Evolutionary conservation across 78 protist genomes (phyloP).

Genomic region (Chrysochromulina parva): DNA sequence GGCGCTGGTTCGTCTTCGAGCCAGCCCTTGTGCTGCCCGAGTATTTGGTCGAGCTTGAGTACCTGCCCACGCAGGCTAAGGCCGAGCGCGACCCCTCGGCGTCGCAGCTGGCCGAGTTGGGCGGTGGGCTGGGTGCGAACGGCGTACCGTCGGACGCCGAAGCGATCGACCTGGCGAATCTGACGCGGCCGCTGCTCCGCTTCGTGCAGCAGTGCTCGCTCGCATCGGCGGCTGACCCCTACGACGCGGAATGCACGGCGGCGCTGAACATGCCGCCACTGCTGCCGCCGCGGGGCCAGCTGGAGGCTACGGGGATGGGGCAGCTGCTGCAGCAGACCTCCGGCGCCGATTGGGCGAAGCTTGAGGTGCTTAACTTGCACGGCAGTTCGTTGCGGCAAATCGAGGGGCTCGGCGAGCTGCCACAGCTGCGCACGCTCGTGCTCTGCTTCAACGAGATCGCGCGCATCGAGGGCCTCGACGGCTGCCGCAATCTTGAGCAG

Average conservation of each 20-base stretch:
- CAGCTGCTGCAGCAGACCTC: neutral
- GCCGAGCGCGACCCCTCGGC: neutral
- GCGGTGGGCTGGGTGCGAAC: neutral
- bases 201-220: neutral
- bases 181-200: neutral
- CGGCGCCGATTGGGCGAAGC: neutral
- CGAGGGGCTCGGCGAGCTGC: neutral
- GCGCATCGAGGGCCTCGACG: conserved; percentile 33
- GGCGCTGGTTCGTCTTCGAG: conserved; percentile 63
- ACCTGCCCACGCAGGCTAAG: neutral
- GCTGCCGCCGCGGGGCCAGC: neutral
- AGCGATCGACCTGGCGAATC: neutral
- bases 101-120: neutral
- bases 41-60: conserved; percentile 65
- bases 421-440: neutral
- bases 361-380: conserved; percentile 32
- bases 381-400: neutral
- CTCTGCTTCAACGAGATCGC: conserved; percentile 59
- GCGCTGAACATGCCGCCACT: conserved; percentile 22
- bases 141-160: neutral
- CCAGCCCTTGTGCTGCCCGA: conserved; percentile 61
- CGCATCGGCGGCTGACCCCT: neutral
- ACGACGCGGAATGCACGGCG: neutral
- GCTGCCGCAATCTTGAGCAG: neutral
- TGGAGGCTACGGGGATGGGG: neutral